These are phyloP conservation scores for Xylaria venustula DNA, from an alignment of 495 filamentous ascomycete genomes.

Conservation along the genomic window DNA sequence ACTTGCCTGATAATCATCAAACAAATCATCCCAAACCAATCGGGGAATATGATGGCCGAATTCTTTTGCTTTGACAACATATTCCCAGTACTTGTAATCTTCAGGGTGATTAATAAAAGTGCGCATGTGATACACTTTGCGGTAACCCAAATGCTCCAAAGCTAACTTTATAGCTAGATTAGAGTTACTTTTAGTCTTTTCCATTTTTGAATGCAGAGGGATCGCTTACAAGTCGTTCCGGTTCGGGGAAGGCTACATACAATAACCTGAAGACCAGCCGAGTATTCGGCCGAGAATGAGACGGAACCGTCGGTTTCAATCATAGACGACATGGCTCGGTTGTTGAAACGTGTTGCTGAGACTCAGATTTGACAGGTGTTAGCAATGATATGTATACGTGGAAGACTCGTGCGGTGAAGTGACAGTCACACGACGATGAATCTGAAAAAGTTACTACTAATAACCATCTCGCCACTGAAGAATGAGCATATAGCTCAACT, in stretches of 20 bases:
- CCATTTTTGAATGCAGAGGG: neutral
- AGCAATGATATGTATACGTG: neutral
- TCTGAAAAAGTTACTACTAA: no score
- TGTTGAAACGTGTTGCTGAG: neutral
- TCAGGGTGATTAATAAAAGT: conserved; percentile 59
- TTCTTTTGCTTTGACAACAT: conserved; percentile 59
- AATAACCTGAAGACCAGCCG: conserved; percentile 55
- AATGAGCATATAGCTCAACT: no score
- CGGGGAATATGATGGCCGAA: conserved; percentile 55
- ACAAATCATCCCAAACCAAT: conserved; percentile 60
- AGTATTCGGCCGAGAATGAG: neutral
- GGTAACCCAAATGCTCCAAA: conserved; percentile 56
- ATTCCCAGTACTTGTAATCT: conserved; percentile 59
- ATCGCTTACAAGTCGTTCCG: conserved; percentile 57
- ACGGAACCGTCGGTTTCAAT: neutral
- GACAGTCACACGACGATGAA: neutral
- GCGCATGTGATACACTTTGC: conserved; percentile 64
- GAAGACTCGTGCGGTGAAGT: neutral
- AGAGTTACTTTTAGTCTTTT: neutral
- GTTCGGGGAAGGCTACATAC: conserved; percentile 60
- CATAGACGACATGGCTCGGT: neutral
- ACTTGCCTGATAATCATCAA: conserved; percentile 58
- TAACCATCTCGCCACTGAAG: no score
- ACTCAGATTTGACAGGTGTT: neutral
- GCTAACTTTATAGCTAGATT: conserved; percentile 53